phyloP scores from a whole-genome alignment of 1,284 basidiomycete genomes.

The Phaffia rhodozyma region DNA sequence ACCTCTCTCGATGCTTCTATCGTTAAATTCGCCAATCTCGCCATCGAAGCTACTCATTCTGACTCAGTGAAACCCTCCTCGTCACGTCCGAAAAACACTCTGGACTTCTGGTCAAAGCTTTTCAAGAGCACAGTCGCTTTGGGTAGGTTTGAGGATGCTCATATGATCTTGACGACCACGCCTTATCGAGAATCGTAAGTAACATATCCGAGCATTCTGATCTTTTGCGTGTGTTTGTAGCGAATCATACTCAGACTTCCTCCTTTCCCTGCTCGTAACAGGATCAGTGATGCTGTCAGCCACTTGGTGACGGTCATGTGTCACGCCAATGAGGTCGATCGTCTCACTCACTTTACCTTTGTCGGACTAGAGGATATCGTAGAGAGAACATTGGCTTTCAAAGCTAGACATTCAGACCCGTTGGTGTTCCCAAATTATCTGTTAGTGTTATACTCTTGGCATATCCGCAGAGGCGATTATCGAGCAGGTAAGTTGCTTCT shows the following conservation, averaged over 20 bases:
- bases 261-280: neutral
- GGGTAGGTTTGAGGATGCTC: slow-evolving; percentile 70
- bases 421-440: slow-evolving; percentile 76
- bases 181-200: slow-evolving; percentile 67
- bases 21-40: slow-evolving; percentile 59
- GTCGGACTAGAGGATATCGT: slow-evolving; percentile 75
- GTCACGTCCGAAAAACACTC: slow-evolving; percentile 16
- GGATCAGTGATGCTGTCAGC: slow-evolving; percentile 28
- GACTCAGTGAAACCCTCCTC: neutral
- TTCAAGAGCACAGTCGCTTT: slow-evolving; percentile 63
- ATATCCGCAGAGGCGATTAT: slow-evolving; percentile 72
- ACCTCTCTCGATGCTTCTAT: slow-evolving; percentile 49
- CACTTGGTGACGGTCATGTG: slow-evolving; percentile 86
- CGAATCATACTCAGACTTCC: neutral
- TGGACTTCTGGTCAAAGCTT: slow-evolving; percentile 62
- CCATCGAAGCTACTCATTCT: slow-evolving; percentile 52
- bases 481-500: slow-evolving; percentile 53
- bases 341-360: slow-evolving; percentile 74
- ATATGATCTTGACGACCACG: slow-evolving; percentile 56
- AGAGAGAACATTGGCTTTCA: slow-evolving; percentile 80
- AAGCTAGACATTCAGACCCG: slow-evolving; percentile 87
- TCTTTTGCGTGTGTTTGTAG: neutral
- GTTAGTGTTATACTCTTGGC: slow-evolving; percentile 89
- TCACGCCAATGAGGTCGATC: slow-evolving; percentile 68
- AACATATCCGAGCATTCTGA: neutral